phyloP scores from a whole-genome alignment of 495 filamentous ascomycete genomes.

The Oidiodendron maius region DNA sequence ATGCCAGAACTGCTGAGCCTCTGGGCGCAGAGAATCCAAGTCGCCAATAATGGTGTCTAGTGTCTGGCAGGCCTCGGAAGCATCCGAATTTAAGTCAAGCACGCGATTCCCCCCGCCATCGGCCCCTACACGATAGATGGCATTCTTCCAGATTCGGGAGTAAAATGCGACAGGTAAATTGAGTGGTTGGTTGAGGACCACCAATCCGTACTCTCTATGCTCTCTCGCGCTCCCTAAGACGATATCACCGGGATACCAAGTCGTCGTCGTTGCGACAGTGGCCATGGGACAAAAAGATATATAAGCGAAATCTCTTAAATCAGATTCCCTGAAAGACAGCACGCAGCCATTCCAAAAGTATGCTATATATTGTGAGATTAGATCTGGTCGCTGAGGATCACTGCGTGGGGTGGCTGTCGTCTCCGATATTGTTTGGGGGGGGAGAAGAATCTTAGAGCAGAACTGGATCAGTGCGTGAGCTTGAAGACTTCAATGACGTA shows the following conservation, averaged over 20 bases:
- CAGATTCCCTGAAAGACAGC: too few species aligned
- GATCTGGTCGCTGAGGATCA: too few species aligned
- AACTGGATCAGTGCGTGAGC: too few species aligned
- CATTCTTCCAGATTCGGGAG: slow-evolving; percentile 21
- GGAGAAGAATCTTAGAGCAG: too few species aligned
- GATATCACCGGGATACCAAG: slow-evolving; percentile 20
- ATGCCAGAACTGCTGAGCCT: slow-evolving; percentile 55
- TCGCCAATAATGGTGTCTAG: slow-evolving; percentile 78
- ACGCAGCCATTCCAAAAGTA: too few species aligned
- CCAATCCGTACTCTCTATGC: slow-evolving; percentile 39
- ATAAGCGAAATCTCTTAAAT: too few species aligned
- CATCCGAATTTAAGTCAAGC: slow-evolving; percentile 44
- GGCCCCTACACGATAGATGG: slow-evolving; percentile 61
- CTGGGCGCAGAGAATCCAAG: slow-evolving; percentile 69
- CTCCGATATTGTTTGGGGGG: too few species aligned
- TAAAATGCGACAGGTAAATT: slow-evolving; percentile 14
- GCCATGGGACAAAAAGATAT: slow-evolving; percentile 85
- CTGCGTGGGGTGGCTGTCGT: too few species aligned
- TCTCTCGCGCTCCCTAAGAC: slow-evolving; percentile 15
- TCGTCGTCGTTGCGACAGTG: slow-evolving; percentile 41
- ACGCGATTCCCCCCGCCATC: slow-evolving; percentile 89
- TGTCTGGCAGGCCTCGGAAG: slow-evolving; percentile 25
- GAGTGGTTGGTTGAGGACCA: slow-evolving; percentile 71
- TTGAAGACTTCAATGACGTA: too few species aligned
- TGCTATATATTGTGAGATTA: too few species aligned